A percentile compares a stretch with the other conserved stretches of the same genome.
These are phyloP conservation scores for Podospora didyma DNA, from an alignment of 495 filamentous ascomycete genomes.

Conservation along the genomic window DNA sequence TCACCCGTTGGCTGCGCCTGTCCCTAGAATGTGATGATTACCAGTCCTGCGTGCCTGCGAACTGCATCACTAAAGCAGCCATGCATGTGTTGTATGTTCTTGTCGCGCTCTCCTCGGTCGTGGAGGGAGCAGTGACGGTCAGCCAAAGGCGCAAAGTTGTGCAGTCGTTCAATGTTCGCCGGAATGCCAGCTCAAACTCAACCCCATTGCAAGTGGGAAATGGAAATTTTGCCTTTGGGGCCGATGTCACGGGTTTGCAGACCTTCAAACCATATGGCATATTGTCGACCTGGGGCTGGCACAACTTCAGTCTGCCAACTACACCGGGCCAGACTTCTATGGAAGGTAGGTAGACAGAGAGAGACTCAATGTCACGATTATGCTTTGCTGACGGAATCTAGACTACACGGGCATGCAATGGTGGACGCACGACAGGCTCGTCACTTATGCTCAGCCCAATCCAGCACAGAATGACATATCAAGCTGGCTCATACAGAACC, in stretches of 20 bases:
- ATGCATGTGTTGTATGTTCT: slow-evolving; percentile 18
- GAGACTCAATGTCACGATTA: no score
- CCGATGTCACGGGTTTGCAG: slow-evolving; percentile 52
- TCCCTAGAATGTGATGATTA: no score
- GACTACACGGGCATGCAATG: slow-evolving; percentile 45
- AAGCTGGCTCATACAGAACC: slow-evolving; percentile 51
- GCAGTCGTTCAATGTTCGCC: slow-evolving; percentile 38
- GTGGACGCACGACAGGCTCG: slow-evolving; percentile 52
- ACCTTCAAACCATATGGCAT: slow-evolving; percentile 58
- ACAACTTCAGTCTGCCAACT: slow-evolving; percentile 52
- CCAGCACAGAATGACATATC: slow-evolving; percentile 47
- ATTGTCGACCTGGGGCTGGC: slow-evolving; percentile 54
- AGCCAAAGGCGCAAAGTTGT: slow-evolving; percentile 25
- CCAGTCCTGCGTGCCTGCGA: no score
- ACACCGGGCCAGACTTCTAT: slow-evolving; percentile 35
- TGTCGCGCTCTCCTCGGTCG: slow-evolving; percentile 14
- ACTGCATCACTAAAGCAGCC: background rate
- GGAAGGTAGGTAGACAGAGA: slow-evolving; percentile 20
- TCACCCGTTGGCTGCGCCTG: slow-evolving; percentile 1
- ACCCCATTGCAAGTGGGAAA: slow-evolving; percentile 52
- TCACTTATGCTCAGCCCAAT: slow-evolving; percentile 51
- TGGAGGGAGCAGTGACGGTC: slow-evolving; percentile 18
- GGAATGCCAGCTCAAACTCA: slow-evolving; percentile 39
- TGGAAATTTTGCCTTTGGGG: slow-evolving; percentile 53
- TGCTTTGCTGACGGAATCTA: slow-evolving; percentile 7